Evolutionary conservation across 2,329 filamentous ascomycete genomes (phyloP).

Genomic region (Trichoderma polysporum): DNA sequence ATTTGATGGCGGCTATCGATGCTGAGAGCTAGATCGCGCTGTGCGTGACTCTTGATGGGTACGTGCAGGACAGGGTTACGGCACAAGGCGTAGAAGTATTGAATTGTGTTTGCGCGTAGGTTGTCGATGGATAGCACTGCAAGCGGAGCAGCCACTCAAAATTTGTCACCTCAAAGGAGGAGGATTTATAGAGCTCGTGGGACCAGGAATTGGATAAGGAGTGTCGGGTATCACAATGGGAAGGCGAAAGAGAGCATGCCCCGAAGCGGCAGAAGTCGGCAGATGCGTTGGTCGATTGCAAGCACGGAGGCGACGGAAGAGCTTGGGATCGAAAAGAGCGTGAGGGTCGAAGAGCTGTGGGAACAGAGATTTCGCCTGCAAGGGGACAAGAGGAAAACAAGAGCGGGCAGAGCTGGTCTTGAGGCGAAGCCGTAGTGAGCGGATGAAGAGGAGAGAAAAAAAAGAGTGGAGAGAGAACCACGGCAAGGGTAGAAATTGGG

Average conservation of each 20-base stretch:
- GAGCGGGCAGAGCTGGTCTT: background rate
- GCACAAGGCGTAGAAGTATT: slow-evolving; percentile 25
- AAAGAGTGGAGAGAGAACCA: slow-evolving; percentile 21
- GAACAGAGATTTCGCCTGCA: background rate
- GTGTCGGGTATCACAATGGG: slow-evolving; percentile 11
- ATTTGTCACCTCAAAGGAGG: background rate
- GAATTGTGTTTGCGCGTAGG: slow-evolving; percentile 22
- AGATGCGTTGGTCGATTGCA: slow-evolving; percentile 4
- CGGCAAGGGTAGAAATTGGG: slow-evolving; percentile 22
- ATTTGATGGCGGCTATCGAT: background rate
- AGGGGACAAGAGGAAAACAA: background rate
- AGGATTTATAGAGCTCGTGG: slow-evolving; percentile 1
- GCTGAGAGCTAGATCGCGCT: slow-evolving; percentile 18
- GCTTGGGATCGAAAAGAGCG: background rate
- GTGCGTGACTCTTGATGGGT: slow-evolving; percentile 29
- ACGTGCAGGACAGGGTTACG: slow-evolving; percentile 29
- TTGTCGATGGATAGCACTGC: slow-evolving; percentile 19
- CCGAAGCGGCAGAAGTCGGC: slow-evolving; percentile 2
- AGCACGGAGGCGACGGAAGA: background rate
- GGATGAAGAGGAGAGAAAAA: slow-evolving; percentile 22
- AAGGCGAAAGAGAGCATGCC: slow-evolving; percentile 16
- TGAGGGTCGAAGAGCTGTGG: background rate
- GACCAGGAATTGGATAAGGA: slow-evolving; percentile 3
- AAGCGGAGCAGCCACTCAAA: slow-evolving; percentile 23
- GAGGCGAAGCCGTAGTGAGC: slow-evolving; percentile 15